A percentile compares a stretch with the other conserved stretches of the same genome.
phyloP scores from a whole-genome alignment of 352 stramenopile species.

The Phytophthora quininea region DNA sequence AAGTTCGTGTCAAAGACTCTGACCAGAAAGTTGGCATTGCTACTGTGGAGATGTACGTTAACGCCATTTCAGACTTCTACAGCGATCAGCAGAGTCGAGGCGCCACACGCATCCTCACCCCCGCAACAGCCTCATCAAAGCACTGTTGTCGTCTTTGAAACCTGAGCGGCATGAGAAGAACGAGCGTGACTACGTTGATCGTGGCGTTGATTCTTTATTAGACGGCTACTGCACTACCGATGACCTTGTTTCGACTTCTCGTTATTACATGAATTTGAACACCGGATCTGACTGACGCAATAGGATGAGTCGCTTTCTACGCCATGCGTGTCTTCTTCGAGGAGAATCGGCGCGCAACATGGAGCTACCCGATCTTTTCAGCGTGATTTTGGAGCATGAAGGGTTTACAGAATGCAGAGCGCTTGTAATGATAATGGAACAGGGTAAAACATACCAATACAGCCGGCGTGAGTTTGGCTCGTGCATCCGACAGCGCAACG shows the following conservation, averaged over 20 bases:
- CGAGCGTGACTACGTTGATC: neutral
- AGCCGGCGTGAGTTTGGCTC: constrained; percentile 18
- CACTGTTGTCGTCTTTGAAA: too few species aligned
- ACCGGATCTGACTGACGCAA: constrained; percentile 1
- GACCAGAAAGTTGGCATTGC: too few species aligned
- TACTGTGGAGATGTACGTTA: too few species aligned
- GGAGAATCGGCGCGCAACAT: constrained; percentile 2
- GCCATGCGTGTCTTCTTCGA: constrained; percentile 2
- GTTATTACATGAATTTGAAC: constrained; percentile 7
- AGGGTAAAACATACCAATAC: constrained; percentile 7
- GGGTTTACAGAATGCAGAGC: constrained; percentile 10
- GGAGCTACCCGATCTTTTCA: neutral
- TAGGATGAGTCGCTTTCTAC: constrained; percentile 1
- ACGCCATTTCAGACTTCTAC: too few species aligned
- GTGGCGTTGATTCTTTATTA: constrained; percentile 1
- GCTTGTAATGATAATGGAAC: constrained; percentile 7
- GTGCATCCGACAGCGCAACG: constrained; percentile 6
- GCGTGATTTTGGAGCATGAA: constrained; percentile 4
- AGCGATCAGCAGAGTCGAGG: too few species aligned
- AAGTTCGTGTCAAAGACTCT: too few species aligned
- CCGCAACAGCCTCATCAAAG: too few species aligned
- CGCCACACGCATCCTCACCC: too few species aligned
- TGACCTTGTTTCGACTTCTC: constrained; percentile 2
- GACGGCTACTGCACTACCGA: constrained; percentile 1
- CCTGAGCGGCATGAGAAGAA: neutral